phyloP scores from a whole-genome alignment of 495 filamentous ascomycete species.

The Podospora pseudoanserina region DNA sequence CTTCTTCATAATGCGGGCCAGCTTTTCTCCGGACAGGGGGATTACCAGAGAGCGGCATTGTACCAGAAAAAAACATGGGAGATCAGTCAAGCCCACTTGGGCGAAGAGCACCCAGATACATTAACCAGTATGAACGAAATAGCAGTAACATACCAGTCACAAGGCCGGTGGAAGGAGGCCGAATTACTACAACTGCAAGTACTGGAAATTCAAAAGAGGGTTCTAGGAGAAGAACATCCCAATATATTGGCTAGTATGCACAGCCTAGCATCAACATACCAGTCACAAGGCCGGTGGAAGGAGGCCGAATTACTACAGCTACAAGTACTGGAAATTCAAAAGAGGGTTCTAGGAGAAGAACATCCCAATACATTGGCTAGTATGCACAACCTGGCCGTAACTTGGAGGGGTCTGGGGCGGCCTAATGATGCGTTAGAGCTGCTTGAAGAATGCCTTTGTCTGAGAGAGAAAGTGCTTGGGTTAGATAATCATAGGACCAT shows the following conservation, averaged over 20 bases:
- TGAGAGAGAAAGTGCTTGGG: not conserved
- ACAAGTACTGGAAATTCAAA: not conserved
- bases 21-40: constrained; percentile 22
- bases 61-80: not conserved
- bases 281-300: constrained; percentile 15
- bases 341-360: constrained; percentile 30
- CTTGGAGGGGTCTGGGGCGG: not conserved
- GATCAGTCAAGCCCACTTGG: not conserved
- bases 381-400: not conserved
- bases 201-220: constrained; percentile 10
- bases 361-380: constrained; percentile 33
- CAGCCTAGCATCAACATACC: not conserved
- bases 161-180: constrained; percentile 30
- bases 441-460: not conserved
- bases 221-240: constrained; percentile 36
- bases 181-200: constrained; percentile 14
- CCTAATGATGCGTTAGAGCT: not conserved
- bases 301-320: constrained; percentile 28
- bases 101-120: not conserved
- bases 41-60: not conserved
- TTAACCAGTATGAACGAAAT: not conserved
- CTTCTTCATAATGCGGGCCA: not conserved
- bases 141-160: not conserved
- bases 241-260: constrained; percentile 18
- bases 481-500: not conserved